Conservation (phyloP, 495 filamentous ascomycete species). For the Annulohypoxylon maeteangense region DNA sequence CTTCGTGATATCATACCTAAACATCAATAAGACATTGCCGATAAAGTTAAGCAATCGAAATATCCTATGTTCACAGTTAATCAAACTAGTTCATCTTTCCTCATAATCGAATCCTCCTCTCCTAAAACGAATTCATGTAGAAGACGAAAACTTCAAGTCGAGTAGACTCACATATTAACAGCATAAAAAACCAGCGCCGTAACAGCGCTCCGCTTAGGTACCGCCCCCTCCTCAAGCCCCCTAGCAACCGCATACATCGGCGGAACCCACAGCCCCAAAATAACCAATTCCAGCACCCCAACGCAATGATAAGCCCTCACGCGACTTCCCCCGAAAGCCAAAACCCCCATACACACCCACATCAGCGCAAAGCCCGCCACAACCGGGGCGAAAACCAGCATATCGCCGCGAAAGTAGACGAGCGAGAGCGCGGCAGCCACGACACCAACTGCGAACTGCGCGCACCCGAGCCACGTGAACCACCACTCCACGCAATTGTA, state of each 20-base stretch:
- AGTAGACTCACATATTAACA: neutral
- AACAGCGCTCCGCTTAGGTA: constrained; percentile 1
- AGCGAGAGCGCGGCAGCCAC: neutral
- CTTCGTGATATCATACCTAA: constrained; percentile 7
- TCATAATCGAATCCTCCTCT: neutral
- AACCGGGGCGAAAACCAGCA: neutral
- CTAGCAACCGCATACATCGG: neutral
- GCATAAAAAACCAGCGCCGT: constrained; percentile 1
- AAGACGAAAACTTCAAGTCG: neutral
- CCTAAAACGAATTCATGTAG: neutral
- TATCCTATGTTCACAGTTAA: neutral
- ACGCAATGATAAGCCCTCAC: constrained; percentile 1
- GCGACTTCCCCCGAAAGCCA: neutral
- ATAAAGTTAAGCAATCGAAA: constrained; percentile 8
- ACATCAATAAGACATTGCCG: neutral
- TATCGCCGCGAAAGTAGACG: neutral
- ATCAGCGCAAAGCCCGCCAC: neutral
- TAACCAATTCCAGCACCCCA: neutral
- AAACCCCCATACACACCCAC: constrained; percentile 4
- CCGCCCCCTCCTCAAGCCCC: neutral
- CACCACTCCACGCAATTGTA: constrained; percentile 5
- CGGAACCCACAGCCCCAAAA: constrained; percentile 3
- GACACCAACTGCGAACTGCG: neutral
- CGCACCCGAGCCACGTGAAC: constrained; percentile 7
- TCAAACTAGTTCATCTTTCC: neutral